These are phyloP conservation scores for Trichoderma gamsii DNA, from an alignment of 495 filamentous ascomycete genomes.

Conservation along the genomic window DNA sequence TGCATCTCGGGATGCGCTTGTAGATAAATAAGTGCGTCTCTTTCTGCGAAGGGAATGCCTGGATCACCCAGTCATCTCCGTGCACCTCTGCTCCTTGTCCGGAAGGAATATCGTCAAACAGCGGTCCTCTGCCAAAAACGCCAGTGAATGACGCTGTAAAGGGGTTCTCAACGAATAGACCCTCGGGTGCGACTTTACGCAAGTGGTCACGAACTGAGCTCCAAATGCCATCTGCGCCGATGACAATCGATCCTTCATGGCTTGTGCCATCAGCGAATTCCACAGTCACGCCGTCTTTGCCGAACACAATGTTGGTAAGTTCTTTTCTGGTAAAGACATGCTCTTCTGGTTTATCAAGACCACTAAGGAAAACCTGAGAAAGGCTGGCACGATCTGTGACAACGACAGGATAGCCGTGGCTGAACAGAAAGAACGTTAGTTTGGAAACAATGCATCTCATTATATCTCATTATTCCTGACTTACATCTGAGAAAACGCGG, in stretches of 20 bases:
- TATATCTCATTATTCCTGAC: too few species aligned
- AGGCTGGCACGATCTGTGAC: slow-evolving; percentile 32
- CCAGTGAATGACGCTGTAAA: too few species aligned
- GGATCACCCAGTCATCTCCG: not conserved
- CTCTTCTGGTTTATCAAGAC: slow-evolving; percentile 29
- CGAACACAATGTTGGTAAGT: slow-evolving; percentile 25
- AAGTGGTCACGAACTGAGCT: slow-evolving; percentile 39
- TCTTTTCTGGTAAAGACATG: slow-evolving; percentile 29
- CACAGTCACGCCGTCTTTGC: slow-evolving; percentile 26
- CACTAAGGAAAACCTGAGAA: slow-evolving; percentile 31
- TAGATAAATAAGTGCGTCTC: too few species aligned
- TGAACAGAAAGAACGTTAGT: slow-evolving; percentile 13
- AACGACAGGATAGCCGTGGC: not conserved
- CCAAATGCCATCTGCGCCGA: slow-evolving; percentile 50
- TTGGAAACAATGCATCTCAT: too few species aligned
- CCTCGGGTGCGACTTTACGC: slow-evolving; percentile 16
- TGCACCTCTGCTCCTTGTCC: too few species aligned
- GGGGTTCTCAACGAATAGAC: too few species aligned
- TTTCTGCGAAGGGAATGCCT: too few species aligned
- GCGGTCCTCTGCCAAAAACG: too few species aligned
- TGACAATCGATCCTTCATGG: slow-evolving; percentile 41
- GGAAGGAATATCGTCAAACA: too few species aligned
- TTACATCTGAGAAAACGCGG: too few species aligned
- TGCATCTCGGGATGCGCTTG: too few species aligned
- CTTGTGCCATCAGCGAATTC: slow-evolving; percentile 37